Conservation (phyloP, 2,329 filamentous ascomycete species). For the Tolypocladium guangdongense region DNA sequence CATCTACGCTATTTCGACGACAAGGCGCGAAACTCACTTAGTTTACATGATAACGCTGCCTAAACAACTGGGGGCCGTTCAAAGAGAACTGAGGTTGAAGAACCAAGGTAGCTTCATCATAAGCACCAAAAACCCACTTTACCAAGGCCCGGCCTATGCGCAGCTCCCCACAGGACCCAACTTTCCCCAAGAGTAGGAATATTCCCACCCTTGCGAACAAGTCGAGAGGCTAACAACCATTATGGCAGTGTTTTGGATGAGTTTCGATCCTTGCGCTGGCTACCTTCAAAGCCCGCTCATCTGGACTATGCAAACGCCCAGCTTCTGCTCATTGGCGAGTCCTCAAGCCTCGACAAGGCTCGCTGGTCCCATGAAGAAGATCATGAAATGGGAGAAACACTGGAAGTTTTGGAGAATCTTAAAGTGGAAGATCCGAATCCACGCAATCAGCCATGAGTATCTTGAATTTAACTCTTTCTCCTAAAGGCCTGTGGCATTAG, state of each 20-base stretch:
- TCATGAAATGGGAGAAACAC: slow-evolving; percentile 51
- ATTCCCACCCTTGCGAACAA: slow-evolving; percentile 22
- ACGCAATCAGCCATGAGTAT: no score
- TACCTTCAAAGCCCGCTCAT: slow-evolving; percentile 59
- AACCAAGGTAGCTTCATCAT: slow-evolving; percentile 52
- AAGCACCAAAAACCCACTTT: slow-evolving; percentile 61
- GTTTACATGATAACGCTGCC: slow-evolving; percentile 73
- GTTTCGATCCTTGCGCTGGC: slow-evolving; percentile 65
- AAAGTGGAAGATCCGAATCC: slow-evolving; percentile 68
- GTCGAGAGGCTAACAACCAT: fast-evolving
- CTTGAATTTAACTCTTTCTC: no score
- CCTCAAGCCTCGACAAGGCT: no score
- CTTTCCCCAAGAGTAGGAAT: slow-evolving; percentile 45
- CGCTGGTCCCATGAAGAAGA: slow-evolving; percentile 44
- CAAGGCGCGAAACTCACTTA: slow-evolving; percentile 61
- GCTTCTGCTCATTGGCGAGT: no score
- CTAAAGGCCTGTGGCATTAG: no score
- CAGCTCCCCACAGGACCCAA: slow-evolving; percentile 53
- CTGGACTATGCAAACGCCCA: slow-evolving; percentile 67
- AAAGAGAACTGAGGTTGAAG: slow-evolving; percentile 63
- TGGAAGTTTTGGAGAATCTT: slow-evolving; percentile 61
- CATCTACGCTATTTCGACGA: slow-evolving; percentile 70
- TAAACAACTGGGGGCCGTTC: slow-evolving; percentile 55
- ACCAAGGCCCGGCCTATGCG: slow-evolving; percentile 51
- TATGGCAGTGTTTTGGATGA: slow-evolving; percentile 53